phyloP scores from a whole-genome alignment of 148 eudicot genomes.

The Arctostaphylos glauca region DNA sequence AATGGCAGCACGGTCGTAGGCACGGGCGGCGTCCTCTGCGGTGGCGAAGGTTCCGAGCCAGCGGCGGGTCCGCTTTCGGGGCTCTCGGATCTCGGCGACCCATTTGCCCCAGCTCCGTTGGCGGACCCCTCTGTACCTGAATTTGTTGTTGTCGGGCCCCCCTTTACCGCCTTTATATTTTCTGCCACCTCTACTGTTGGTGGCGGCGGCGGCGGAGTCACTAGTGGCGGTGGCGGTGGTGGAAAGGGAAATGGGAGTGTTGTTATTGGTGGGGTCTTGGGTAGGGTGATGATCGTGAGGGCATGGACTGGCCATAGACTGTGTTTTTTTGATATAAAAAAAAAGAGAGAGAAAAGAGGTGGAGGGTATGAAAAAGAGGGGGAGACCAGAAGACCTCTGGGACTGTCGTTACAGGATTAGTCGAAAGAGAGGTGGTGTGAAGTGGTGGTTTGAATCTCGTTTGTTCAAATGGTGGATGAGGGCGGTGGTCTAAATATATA shows the following conservation, averaged over 20 bases:
- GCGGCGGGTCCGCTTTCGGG: conserved; percentile 66
- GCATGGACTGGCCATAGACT: conserved; percentile 6
- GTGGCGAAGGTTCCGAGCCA: conserved; percentile 96
- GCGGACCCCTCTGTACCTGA: conserved; percentile 77
- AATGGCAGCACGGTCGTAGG: conserved; percentile 88
- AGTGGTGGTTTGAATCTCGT: conserved; percentile 4
- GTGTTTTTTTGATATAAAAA: not conserved
- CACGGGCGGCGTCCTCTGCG: conserved; percentile 93
- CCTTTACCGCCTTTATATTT: conserved; percentile 65
- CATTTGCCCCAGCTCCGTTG: conserved; percentile 98
- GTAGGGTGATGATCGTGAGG: conserved; percentile 13
- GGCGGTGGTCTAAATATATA: conserved; percentile 3
- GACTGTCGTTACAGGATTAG: not conserved
- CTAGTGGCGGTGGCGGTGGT: conserved; percentile 25
- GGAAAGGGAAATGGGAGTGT: conserved; percentile 13
- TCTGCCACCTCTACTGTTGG: not conserved
- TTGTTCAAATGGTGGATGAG: not conserved
- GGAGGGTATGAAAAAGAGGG: not conserved
- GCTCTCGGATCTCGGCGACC: conserved; percentile 98
- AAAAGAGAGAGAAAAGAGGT: not conserved
- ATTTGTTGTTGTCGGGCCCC: conserved; percentile 71
- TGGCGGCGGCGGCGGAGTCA: conserved; percentile 20
- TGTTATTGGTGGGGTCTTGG: conserved; percentile 6
- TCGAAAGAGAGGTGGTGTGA: not conserved
- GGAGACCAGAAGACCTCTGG: not conserved